Evolutionary conservation across 2,329 filamentous ascomycete genomes (phyloP), one percentile per base, ranked within the genome.

Genomic region (Cladosporium sp.): DNA sequence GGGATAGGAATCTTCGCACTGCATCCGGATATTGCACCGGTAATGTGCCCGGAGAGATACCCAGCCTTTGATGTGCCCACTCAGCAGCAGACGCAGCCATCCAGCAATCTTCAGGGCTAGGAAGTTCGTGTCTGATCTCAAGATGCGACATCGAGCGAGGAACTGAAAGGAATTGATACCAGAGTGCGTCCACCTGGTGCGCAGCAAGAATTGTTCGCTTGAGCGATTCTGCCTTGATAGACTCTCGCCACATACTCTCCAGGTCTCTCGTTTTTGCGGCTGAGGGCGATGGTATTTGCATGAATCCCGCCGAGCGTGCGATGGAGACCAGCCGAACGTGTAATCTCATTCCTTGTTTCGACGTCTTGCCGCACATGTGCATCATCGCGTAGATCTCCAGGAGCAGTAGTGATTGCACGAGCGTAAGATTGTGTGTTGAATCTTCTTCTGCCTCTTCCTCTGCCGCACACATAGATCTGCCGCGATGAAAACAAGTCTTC

Each of bases 111-210:
- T 64, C 62, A 0, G 69, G 65, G 42, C 68, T 73, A 1, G 72
- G 72, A 3, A 75, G 59, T 13, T 71, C 66, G 47, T 73, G 69
- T 53, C 73, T 74, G 54, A 75, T 68, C 58, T 75, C 72, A 3
- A 74, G 59, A 38, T 74, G 64, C 1, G 68, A 70, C 12, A 71
- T 55, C 7, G 57, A 61, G 4, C 68, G 63, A 5, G 68, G 68
- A 13, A 70, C 61, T 1, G 67, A 70, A 9, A 73, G 58, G 43
- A 73, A 64, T 43, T 73, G 70, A 51, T 74, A 74, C 68, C 70
- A 73, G 2, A 73, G 54, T 0, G 71, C 64, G 50, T 74, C 72
- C 20, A 73, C 63, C 49, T 74, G 71, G 52, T 74, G 71, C 0
- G 70, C 63, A 8, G 71, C 69, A 44, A 73, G 71, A 4, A 70